These are phyloP conservation scores for Penicillium hordei DNA, from an alignment of 2,329 filamentous ascomycete genomes.

Conservation along the genomic window DNA sequence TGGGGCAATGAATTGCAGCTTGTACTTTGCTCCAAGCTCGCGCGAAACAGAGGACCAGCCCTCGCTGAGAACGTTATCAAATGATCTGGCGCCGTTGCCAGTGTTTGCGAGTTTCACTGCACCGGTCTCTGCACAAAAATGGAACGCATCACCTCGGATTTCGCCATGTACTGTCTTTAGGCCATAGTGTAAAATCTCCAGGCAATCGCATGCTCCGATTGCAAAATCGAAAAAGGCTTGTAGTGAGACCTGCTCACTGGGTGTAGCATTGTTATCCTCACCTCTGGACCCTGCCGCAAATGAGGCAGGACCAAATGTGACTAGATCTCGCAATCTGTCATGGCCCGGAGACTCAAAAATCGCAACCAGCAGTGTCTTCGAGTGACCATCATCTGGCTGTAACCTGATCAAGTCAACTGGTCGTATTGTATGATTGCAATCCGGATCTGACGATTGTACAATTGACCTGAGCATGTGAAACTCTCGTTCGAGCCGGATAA, in stretches of 20 bases:
- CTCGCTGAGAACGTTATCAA: conserved; percentile 85
- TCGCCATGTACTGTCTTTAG: conserved; percentile 87
- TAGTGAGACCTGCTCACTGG: conserved; percentile 65
- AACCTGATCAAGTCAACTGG: conserved; percentile 78
- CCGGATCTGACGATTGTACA: conserved; percentile 67
- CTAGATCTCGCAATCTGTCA: conserved; percentile 68
- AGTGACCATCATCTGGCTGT: conserved; percentile 66
- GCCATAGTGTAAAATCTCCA: conserved; percentile 88
- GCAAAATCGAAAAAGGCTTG: conserved; percentile 85
- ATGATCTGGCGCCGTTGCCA: conserved; percentile 81
- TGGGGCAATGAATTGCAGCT: conserved; percentile 86
- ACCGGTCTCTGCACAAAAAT: conserved; percentile 71
- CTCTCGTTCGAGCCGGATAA: conserved; percentile 79
- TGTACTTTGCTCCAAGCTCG: conserved; percentile 82
- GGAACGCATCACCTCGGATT: conserved; percentile 85
- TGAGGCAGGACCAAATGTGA: conserved; percentile 76
- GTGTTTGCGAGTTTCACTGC: conserved; percentile 79
- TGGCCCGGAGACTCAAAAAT: conserved; percentile 77
- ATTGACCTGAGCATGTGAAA: conserved; percentile 79
- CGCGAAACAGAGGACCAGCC: conserved; percentile 83
- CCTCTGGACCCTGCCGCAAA: conserved; percentile 58
- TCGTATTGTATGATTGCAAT: conserved; percentile 72
- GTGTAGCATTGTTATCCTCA: conserved; percentile 48
- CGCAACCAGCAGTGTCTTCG: conserved; percentile 69
- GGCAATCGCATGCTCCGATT: conserved; percentile 78